Evolutionary conservation across 2,329 filamentous ascomycete genomes (phyloP).

Genomic region (Chaetomium sp.): DNA sequence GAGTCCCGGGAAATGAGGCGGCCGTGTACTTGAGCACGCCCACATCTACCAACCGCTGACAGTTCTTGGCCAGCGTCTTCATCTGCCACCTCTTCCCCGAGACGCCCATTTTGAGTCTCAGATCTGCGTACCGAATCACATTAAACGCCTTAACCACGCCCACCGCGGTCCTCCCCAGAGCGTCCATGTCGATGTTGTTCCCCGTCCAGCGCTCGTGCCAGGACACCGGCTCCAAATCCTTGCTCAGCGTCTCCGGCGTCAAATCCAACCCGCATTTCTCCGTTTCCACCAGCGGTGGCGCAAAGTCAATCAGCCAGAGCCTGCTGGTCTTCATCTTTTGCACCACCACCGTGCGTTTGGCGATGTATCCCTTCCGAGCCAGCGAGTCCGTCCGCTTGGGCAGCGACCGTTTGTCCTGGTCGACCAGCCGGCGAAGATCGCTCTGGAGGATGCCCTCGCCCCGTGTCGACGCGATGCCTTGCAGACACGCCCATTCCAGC

Average conservation of each 20-base stretch:
- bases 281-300: constrained; percentile 38
- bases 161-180: constrained; percentile 51
- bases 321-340: constrained; percentile 56
- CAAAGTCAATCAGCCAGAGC: constrained; percentile 52
- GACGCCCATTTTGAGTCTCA: constrained; percentile 52
- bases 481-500: constrained; percentile 53
- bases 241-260: constrained; percentile 28
- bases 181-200: constrained; percentile 51
- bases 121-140: constrained; percentile 51
- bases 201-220: constrained; percentile 53
- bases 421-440: constrained; percentile 50
- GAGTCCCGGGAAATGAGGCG: constrained; percentile 43
- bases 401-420: constrained; percentile 58
- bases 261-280: constrained; percentile 27
- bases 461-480: constrained; percentile 50
- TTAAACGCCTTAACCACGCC: constrained; percentile 52
- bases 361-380: constrained; percentile 54
- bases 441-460: constrained; percentile 53
- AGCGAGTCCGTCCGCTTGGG: constrained; percentile 55
- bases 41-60: constrained; percentile 49
- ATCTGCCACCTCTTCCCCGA: constrained; percentile 51
- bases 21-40: constrained; percentile 53
- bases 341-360: constrained; percentile 53
- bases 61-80: constrained; percentile 53
- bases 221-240: constrained; percentile 47